Evolutionary conservation across 306 rosid genomes (phyloP).

Genomic region (Luffa aegyptiaca): DNA sequence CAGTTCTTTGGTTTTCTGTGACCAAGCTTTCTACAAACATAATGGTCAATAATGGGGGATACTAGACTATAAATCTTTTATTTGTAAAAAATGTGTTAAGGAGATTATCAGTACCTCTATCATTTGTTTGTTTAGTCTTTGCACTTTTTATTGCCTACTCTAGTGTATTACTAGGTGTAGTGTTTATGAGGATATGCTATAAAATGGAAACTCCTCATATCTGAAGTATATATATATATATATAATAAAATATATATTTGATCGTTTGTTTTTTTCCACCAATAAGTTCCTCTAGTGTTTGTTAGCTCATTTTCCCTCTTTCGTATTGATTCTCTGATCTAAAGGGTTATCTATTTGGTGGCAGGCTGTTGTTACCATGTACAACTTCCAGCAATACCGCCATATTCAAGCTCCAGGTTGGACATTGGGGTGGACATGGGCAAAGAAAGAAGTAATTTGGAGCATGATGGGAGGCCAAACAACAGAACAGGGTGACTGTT

Average conservation of each 20-base stretch:
- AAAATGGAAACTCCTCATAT: background rate
- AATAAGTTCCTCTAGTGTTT: background rate
- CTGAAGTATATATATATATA: background rate
- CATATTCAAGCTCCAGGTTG: conserved; percentile 90
- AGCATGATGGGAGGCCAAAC: conserved; percentile 84
- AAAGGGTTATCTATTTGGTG: conserved; percentile 8
- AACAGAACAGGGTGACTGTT: conserved; percentile 95
- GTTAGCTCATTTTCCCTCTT: conserved; percentile 2
- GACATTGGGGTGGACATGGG: conserved; percentile 96
- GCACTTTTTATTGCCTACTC: background rate
- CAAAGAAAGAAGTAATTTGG: conserved; percentile 94
- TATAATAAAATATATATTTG: background rate
- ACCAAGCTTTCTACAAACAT: background rate
- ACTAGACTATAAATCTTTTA: background rate
- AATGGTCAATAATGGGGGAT: background rate
- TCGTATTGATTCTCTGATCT: background rate
- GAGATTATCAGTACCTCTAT: background rate
- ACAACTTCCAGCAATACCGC: conserved; percentile 89
- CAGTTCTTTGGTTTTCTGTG: background rate
- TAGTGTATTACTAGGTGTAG: background rate
- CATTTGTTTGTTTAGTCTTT: background rate
- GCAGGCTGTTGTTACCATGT: conserved; percentile 91
- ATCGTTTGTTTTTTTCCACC: background rate
- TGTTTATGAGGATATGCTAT: background rate
- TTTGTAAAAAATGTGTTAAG: background rate